Percentiles rank a stretch among this genome's conserved stretches.
Evolutionary conservation across 495 filamentous ascomycete species (phyloP).

Genomic region (Staphylotrichum tortipilum): DNA sequence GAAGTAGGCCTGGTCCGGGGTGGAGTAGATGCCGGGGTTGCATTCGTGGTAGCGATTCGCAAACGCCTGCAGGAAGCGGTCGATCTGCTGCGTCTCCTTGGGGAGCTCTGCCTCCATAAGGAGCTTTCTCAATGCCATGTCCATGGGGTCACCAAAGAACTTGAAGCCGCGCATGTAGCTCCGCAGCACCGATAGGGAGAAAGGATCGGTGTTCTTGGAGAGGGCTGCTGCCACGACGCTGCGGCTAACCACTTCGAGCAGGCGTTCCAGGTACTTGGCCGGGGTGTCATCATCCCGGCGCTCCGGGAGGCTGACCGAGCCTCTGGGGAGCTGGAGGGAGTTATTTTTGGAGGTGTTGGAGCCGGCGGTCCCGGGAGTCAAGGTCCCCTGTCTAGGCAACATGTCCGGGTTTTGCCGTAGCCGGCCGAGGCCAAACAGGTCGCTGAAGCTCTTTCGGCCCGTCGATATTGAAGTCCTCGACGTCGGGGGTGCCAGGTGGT

Average conservation of each 20-base stretch:
- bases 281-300: conserved; percentile 84
- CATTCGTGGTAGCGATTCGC: conserved; percentile 97
- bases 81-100: conserved; percentile 96
- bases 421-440: conserved; percentile 68
- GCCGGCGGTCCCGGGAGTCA: conserved; percentile 56
- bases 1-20: conserved; percentile 92
- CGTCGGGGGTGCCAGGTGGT: conserved; percentile 49
- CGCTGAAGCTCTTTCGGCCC: conserved; percentile 82
- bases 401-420: conserved; percentile 70
- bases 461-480: conserved; percentile 72
- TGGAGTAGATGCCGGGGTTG: conserved; percentile 90
- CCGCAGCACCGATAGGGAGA: conserved; percentile 70
- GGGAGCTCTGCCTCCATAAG: conserved; percentile 95
- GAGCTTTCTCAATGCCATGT: conserved; percentile 92
- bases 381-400: conserved; percentile 48
- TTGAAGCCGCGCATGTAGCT: conserved; percentile 93
- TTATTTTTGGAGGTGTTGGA: conserved; percentile 61
- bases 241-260: conserved; percentile 69
- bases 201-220: conserved; percentile 74
- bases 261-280: conserved; percentile 72
- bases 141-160: conserved; percentile 92
- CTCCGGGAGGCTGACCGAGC: conserved; percentile 62
- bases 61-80: conserved; percentile 87
- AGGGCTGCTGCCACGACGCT: conserved; percentile 73
- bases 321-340: conserved; percentile 54